These are phyloP conservation scores for Babesia bovis DNA, from an alignment of 169 alveolate genomes.

Conservation along the genomic window DNA sequence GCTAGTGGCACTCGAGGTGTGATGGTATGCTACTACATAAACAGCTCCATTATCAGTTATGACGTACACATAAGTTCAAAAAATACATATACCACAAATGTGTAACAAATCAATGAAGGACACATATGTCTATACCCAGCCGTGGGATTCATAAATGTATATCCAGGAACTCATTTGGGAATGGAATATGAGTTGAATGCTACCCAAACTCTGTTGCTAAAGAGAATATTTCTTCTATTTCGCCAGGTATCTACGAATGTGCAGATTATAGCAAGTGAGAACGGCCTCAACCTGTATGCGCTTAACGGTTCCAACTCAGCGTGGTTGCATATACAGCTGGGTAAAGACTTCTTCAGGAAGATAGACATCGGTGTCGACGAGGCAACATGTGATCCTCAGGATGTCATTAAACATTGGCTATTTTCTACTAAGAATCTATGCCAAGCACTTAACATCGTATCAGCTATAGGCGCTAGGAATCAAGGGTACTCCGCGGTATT, in stretches of 20 bases:
- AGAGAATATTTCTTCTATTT: constrained; percentile 52
- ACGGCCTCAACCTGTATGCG: constrained; percentile 64
- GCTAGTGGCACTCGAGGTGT: too few relatives aligned
- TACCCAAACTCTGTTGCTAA: constrained; percentile 41
- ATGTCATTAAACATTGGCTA: constrained; percentile 27
- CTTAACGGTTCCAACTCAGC: constrained; percentile 62
- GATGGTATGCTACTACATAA: too few relatives aligned
- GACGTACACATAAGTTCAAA: too few relatives aligned
- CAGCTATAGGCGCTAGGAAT: constrained; percentile 45
- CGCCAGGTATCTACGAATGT: constrained; percentile 53
- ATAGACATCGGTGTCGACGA: constrained; percentile 19
- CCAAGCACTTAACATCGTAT: constrained; percentile 53
- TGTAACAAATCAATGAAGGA: too few relatives aligned
- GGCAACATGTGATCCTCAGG: not conserved
- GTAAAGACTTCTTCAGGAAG: constrained; percentile 40
- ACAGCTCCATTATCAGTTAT: too few relatives aligned
- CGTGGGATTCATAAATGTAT: too few relatives aligned
- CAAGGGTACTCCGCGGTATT: constrained; percentile 49
- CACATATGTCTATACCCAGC: too few relatives aligned
- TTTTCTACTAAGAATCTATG: constrained; percentile 58
- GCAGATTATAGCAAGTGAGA: constrained; percentile 51
- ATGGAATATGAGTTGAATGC: constrained; percentile 69
- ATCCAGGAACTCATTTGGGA: too few relatives aligned
- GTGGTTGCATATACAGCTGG: constrained; percentile 64
- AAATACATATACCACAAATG: too few relatives aligned